A percentile compares a stretch with the other conserved stretches of the same genome.
phyloP scores from a whole-genome alignment of 225 moss, liverwort and hornwort species.

The Pleurozium schreberi region DNA sequence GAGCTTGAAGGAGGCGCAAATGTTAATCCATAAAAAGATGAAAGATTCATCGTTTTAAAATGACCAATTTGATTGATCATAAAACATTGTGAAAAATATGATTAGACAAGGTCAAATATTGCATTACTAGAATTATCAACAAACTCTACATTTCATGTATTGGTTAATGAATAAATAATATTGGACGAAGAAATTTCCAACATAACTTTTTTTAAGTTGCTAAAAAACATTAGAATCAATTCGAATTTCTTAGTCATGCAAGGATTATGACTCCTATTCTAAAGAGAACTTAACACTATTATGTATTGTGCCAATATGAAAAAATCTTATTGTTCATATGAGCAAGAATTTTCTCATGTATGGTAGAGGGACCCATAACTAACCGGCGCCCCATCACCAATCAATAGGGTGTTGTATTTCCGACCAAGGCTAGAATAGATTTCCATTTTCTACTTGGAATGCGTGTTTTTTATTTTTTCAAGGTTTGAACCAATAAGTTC shows the following conservation, averaged over 20 bases:
- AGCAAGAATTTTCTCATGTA: not conserved
- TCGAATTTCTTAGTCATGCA: no score
- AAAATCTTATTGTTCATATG: not conserved
- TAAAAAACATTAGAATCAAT: not conserved
- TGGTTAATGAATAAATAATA: not conserved
- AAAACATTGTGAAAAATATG: not conserved
- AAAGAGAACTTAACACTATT: not conserved
- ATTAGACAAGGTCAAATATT: fast-evolving
- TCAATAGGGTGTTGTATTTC: no score
- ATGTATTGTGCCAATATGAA: not conserved
- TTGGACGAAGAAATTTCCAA: not conserved
- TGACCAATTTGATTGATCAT: not conserved
- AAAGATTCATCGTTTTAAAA: no score
- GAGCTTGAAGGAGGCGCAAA: not conserved
- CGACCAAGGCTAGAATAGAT: no score
- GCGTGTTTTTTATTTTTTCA: no score
- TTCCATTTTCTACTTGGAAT: no score
- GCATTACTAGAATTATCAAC: not conserved
- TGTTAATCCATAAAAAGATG: not conserved
- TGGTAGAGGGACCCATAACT: no score
- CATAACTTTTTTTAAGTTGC: not conserved
- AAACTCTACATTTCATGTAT: no score
- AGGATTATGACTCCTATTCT: no score
- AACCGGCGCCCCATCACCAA: no score
- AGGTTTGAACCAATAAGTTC: no score